Evolutionary conservation across 2,329 filamentous ascomycete species (phyloP).

Genomic region (Catunica adiposa): DNA sequence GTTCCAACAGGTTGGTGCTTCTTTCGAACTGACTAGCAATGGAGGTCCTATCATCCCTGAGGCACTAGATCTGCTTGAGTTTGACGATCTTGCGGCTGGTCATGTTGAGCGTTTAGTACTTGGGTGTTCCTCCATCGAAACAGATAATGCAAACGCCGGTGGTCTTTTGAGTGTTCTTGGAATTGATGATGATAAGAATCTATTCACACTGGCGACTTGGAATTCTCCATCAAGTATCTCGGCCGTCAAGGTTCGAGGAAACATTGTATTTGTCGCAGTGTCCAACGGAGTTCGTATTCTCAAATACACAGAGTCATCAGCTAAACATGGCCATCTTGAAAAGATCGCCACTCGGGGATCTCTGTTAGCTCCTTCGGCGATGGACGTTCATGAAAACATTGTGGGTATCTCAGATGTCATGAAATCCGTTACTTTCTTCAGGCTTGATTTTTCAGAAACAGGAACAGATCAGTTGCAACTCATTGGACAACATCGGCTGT

Average conservation of each 20-base stretch:
- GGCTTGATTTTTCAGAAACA: constrained; percentile 44
- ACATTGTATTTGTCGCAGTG: constrained; percentile 70
- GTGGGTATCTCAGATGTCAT: constrained; percentile 85
- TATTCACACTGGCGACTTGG: constrained; percentile 55
- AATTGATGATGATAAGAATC: constrained; percentile 54
- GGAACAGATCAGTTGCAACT: constrained; percentile 58
- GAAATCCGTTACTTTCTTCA: constrained; percentile 72
- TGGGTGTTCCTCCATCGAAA: constrained; percentile 49
- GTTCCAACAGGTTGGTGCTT: constrained; percentile 59
- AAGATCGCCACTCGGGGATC: constrained; percentile 65
- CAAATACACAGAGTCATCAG: constrained; percentile 38
- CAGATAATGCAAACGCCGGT: not conserved
- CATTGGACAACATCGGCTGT: constrained; percentile 72
- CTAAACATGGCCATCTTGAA: constrained; percentile 39
- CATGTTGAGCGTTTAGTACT: constrained; percentile 69
- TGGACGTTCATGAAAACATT: constrained; percentile 54
- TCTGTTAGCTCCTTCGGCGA: constrained; percentile 66
- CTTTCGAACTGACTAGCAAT: constrained; percentile 40
- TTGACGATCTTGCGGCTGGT: constrained; percentile 41
- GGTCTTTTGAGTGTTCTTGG: constrained; percentile 49
- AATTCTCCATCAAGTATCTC: constrained; percentile 66
- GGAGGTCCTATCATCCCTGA: constrained; percentile 58
- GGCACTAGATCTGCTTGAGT: constrained; percentile 59
- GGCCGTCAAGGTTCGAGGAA: constrained; percentile 56
- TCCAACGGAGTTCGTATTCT: constrained; percentile 64